Evolutionary conservation across 1,284 basidiomycete species (phyloP), one percentile per base, ranked within the genome.

Genomic region (Ustilago loliicola): DNA sequence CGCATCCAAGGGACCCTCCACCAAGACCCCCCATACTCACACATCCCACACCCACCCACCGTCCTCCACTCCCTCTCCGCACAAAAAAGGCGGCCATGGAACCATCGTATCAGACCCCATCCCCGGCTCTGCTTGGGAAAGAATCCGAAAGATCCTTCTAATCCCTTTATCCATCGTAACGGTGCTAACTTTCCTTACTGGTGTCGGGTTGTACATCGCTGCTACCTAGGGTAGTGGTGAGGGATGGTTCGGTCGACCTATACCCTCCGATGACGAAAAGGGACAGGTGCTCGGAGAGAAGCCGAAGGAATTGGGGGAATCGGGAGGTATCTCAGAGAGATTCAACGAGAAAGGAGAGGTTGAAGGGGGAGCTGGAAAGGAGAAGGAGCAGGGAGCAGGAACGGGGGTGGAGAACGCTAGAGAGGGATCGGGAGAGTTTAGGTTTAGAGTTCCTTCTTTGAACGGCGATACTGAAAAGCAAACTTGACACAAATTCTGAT

Each of bases 221-320:
- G 67, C 67, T 2, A 70, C 61, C 4, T 70, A 61, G 67, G 67
- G 67, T 1, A 59, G 50, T 29, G 61, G 67, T 5, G 67, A 70
- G 27, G 67, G 67, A 1, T 70, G 67, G 67, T 70, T 70, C 11
- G 67, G 61, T 9, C 10, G 50, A 17, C 55, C 60, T 2, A 19
- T 50, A 5, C 40, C 55, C 6, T 25, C 23, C 2, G 15, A 4
- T 17, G 21, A 19, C 9, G 50, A 40, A 29, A 30, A 15, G n/a
- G 47, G 2, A 3, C 36, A 17, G 0, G 53, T n/a, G n/a, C n/a
- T n/a, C n/a, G n/a, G 17, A 1, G 42, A 45, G 47, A 53, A 59
- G 25, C 27, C 15, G 0, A 15, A 36, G 45, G 45, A 23, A 15
- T 11, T 53, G 10, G 55, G 54, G 8, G 21, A 23, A 21, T 3